Conservation (phyloP, 2,329 filamentous ascomycete species). For the Colletotrichum sansevieriae region DNA sequence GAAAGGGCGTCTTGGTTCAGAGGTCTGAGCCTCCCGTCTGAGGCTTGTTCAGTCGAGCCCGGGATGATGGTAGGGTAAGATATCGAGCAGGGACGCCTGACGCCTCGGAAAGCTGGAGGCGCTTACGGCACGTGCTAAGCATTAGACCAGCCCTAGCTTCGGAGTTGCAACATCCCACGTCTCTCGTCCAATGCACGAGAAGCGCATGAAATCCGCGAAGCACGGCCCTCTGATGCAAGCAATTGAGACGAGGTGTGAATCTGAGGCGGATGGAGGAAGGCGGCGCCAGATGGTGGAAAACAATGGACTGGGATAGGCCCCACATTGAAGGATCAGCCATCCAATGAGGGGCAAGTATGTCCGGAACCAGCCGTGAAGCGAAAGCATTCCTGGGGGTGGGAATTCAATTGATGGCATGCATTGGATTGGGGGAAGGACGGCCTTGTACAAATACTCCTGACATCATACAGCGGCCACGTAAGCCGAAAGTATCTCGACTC, state of each 20-base stretch:
- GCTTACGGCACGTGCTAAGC: conserved; percentile 21
- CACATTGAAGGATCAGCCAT: background rate
- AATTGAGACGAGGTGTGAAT: conserved; percentile 14
- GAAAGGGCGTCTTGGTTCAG: conserved; percentile 1
- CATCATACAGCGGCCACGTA: background rate
- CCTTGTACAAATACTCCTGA: background rate
- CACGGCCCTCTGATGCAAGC: conserved; percentile 33
- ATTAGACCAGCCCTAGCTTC: conserved; percentile 28
- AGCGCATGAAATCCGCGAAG: background rate
- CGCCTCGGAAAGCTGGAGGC: background rate
- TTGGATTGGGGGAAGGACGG: background rate
- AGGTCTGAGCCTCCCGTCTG: conserved; percentile 14
- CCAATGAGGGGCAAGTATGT: conserved; percentile 2
- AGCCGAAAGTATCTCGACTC: background rate
- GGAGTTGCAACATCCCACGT: conserved; percentile 18
- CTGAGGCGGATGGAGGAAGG: background rate
- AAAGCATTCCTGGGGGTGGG: conserved; percentile 21
- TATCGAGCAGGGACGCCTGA: background rate
- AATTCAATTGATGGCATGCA: conserved; percentile 24
- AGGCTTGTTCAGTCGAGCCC: conserved; percentile 8
- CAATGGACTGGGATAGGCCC: background rate
- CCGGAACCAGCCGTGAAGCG: conserved; percentile 33
- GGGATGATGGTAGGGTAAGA: background rate
- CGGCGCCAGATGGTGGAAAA: background rate
- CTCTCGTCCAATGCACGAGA: conserved; percentile 13